Conservation (phyloP, 345 rosid genomes). For the Streptanthus diversifolius region DNA sequence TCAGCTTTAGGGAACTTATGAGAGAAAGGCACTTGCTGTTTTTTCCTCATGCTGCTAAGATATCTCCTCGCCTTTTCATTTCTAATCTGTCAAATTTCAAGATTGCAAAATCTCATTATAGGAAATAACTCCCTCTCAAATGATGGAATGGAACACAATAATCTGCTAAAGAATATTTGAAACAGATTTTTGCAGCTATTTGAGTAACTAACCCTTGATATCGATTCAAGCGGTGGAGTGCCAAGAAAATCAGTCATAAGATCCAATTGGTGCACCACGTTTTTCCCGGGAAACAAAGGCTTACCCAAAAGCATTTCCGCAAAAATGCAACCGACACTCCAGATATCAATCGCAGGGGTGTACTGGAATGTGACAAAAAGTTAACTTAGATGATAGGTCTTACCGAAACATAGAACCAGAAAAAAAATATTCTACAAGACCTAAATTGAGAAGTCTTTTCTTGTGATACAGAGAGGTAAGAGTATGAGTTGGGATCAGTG, state of each 20-base stretch:
- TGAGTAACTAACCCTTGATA: conserved; percentile 57
- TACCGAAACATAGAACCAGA: conserved; percentile 4
- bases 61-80: conserved; percentile 99
- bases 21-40: conserved; percentile 72
- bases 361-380: conserved; percentile 47
- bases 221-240: conserved; percentile 78
- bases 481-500: neutral
- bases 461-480: neutral
- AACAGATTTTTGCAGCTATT: neutral
- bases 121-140: neutral
- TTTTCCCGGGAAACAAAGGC: conserved; percentile 94
- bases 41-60: conserved; percentile 86
- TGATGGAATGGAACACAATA: conserved; percentile 3
- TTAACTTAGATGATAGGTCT: conserved; percentile 4
- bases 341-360: conserved; percentile 92
- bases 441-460: neutral
- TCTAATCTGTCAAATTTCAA: conserved; percentile 58
- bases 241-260: conserved; percentile 96
- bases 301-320: conserved; percentile 96
- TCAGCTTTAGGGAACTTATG: conserved; percentile 82
- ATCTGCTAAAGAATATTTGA: neutral
- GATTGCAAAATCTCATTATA: conserved; percentile 6
- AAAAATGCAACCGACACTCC: conserved; percentile 99
- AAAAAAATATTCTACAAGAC: neutral
- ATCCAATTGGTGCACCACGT: conserved; percentile 94